Evolutionary conservation across 2,329 filamentous ascomycete genomes (phyloP).

Genomic region (Berkeleyomyces basicola): DNA sequence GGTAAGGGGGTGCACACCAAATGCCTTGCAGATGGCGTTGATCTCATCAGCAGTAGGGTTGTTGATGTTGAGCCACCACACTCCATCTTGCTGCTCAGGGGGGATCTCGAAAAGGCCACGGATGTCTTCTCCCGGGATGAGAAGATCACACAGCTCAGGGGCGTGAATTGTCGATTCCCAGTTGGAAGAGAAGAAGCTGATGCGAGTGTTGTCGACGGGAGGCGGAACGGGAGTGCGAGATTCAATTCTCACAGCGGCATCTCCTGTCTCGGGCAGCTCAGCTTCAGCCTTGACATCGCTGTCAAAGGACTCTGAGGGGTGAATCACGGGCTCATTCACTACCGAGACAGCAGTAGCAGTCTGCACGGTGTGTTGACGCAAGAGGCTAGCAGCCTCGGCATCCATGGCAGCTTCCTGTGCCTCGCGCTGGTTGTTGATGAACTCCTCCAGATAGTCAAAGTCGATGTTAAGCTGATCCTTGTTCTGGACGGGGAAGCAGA

Average conservation of each 20-base stretch:
- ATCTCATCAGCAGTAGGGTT: conserved; percentile 82
- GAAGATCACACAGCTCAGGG: conserved; percentile 68
- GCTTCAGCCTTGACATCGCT: conserved; percentile 18
- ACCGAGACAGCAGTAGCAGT: conserved; percentile 19
- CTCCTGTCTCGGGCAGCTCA: conserved; percentile 21
- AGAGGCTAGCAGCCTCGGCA: conserved; percentile 4
- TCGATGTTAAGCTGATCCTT: conserved; percentile 72
- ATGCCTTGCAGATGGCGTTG: conserved; percentile 75
- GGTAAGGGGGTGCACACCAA: conserved; percentile 87
- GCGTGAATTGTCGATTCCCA: conserved; percentile 89
- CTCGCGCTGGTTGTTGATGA: conserved; percentile 49
- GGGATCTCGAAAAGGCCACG: conserved; percentile 65
- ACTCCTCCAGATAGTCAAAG: conserved; percentile 87
- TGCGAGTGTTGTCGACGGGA: conserved; percentile 53
- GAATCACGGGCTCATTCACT: not conserved
- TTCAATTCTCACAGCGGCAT: conserved; percentile 16
- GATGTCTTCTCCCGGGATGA: conserved; percentile 79
- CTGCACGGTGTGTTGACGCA: conserved; percentile 19
- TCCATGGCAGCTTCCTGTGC: conserved; percentile 17
- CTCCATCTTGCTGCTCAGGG: conserved; percentile 50
- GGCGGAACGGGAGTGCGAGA: conserved; percentile 17
- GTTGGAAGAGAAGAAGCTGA: conserved; percentile 93
- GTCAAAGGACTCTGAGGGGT: not conserved
- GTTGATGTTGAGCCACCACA: conserved; percentile 98
- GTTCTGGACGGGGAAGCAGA: conserved; percentile 67